Base-by-base conservation (phyloP, 345 rosid species). In the Citrus reticulata region DNA sequence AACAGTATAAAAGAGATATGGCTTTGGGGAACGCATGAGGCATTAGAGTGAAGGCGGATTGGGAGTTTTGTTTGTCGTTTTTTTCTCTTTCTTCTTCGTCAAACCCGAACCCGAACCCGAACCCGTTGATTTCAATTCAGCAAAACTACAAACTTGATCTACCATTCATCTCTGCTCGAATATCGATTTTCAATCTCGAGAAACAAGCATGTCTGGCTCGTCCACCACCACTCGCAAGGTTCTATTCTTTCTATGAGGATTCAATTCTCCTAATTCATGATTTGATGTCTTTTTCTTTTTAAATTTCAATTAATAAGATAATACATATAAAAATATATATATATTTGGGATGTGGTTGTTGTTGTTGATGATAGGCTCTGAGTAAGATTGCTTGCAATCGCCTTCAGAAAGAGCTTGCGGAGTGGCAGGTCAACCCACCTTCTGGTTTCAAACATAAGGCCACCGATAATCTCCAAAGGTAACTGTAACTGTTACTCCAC, bases 381-480 rank as follows among this genome's bases (percentile, higher is more conserved):
- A 93, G 99, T 76, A 94, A 94, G 90, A 96, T 96, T 81, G 98
- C 99, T 19, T 84, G 90, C 86, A 94, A 96, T 74, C 91, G 99
- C 70, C 93, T 96, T 67, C 99, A 96, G 85, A 94, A 96, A 72
- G 99, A 96, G 93, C 92, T 96, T 61, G 86, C 87, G 8, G 98
- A 96, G 85, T 94, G 99, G 99, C 98, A 93, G 86, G 88, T 85
- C 87, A 92, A 87, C 86, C 98, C 99, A 82, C 98, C 98, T 11
- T 60, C 88, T 4, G 99, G 98, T 2, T 96, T 96, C 83, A 94
- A 91, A 78, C 97, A 91, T 80, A 94, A 90, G 77, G 93, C 88
- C 90, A 87, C 97, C 76, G 99, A 96, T 84, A 93, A 93, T 90
- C 97, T 94, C 74, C 98, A 94, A 62, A 94, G 97, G 98, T 93